Base-by-base conservation (phyloP, 495 filamentous ascomycete species). In the Neurospora terricola region DNA sequence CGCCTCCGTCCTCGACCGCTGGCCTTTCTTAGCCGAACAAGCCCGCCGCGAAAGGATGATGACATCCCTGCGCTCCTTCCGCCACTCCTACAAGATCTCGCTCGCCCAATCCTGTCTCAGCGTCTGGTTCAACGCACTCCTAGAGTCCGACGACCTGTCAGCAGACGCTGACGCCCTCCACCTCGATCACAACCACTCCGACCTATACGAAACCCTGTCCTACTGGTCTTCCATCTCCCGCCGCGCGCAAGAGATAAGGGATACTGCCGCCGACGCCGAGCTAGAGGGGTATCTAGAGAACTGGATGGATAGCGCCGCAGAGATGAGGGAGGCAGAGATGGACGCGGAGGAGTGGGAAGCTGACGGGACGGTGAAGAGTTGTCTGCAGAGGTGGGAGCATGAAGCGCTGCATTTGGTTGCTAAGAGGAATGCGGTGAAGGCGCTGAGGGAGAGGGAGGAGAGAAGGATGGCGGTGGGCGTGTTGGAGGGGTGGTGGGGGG, bases 381-480 rank as follows among this genome's bases (percentile, higher is more conserved):
- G 74, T 45, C 75, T 73, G 74, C 71, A 75, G 30, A 69, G 36
- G 11, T 81, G 79, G 79, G 80, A 81, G 45, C 78, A 79, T n/a
- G 74, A 82, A 40, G 68, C 69, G 3, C 71, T 82, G 5, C 79
- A 81, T 72, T 43, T 74, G 9, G 66, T 71, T n/a, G 71, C 76
- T 30, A 73, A 71, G 23, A 70, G 71, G 11, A 73, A 73, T 36
- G 75, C 77, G 14, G 77, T 75, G 11, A 38, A 38, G 3, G 75
- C 77, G 4, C 30, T 82, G 16, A 71, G 71, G 23, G 74, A 79
- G 12, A 76, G 74, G 43, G 78, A 79, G 66, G 76, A 79, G 0
- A 42, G 71, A 42, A 71, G 79, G 27, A 39, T 76, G 23, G 59
- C 72, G 23, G 68, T 74, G 9, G 73, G 74, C 8, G 70, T 78